phyloP scores from a whole-genome alignment of 306 rosid species.

The Senna tora region DNA sequence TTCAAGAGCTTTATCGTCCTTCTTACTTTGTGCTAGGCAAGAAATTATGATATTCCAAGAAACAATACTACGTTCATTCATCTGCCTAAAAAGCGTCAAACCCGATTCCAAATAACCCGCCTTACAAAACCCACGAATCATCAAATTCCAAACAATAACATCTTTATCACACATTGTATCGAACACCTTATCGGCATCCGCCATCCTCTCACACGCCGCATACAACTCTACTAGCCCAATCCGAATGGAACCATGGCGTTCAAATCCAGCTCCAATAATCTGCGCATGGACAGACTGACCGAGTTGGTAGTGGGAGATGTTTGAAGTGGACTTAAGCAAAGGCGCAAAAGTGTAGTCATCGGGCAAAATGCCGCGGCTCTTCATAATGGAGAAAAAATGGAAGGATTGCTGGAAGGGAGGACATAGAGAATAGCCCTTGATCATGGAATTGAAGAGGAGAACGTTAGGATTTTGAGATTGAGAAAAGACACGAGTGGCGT shows the following conservation, averaged over 20 bases:
- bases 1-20: conserved; percentile 57
- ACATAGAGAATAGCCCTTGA: conserved; percentile 67
- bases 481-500: conserved; percentile 62
- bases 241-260: conserved; percentile 43
- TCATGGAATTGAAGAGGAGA: conserved; percentile 73
- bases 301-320: conserved; percentile 41
- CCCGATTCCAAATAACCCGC: conserved; percentile 56
- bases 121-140: conserved; percentile 75
- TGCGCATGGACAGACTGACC: conserved; percentile 60
- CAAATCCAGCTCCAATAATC: conserved; percentile 52
- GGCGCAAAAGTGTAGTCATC: conserved; percentile 70
- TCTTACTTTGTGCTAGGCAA: conserved; percentile 47
- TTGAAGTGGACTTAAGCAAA: conserved; percentile 63
- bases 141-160: conserved; percentile 71
- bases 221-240: conserved; percentile 65
- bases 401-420: conserved; percentile 60
- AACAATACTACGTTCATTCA: conserved; percentile 62
- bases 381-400: conserved; percentile 57
- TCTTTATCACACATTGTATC: conserved; percentile 61
- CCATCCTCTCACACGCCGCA: conserved; percentile 47
- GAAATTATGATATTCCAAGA: conserved; percentile 88
- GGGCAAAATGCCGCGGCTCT: conserved; percentile 45
- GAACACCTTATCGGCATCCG: conserved; percentile 67
- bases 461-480: conserved; percentile 60
- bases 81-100: conserved; percentile 54